Evolutionary conservation across 1,284 basidiomycete genomes (phyloP).

Genomic region (Hemileia vastatrix): DNA sequence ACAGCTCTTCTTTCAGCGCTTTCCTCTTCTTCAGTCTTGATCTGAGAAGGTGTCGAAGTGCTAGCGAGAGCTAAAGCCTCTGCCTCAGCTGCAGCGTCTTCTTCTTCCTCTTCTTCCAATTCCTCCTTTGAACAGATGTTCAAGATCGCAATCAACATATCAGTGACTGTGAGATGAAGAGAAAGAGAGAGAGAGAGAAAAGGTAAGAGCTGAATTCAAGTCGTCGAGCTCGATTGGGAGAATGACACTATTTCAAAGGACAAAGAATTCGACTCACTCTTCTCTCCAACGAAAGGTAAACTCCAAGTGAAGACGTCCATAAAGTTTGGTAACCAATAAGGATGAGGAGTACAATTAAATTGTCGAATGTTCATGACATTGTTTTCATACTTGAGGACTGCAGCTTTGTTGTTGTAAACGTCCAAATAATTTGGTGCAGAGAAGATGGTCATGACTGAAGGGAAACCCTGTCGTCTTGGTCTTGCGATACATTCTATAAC

Average conservation of each 20-base stretch:
- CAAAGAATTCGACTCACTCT: constrained; percentile 25
- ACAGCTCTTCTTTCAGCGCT: constrained; percentile 34
- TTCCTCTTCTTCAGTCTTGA: constrained; percentile 28
- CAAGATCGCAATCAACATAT: constrained; percentile 44
- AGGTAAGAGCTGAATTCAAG: neutral
- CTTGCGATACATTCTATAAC: constrained; percentile 44
- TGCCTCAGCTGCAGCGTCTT: constrained; percentile 28
- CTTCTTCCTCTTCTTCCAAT: constrained; percentile 44
- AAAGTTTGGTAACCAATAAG: constrained; percentile 44
- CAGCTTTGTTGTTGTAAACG: constrained; percentile 45
- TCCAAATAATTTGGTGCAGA: constrained; percentile 43
- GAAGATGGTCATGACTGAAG: constrained; percentile 45
- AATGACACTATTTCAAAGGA: neutral
- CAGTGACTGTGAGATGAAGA: too few relatives aligned
- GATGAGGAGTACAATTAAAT: constrained; percentile 44
- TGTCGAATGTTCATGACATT: constrained; percentile 45
- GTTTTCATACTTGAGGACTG: constrained; percentile 45
- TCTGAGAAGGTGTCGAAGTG: neutral
- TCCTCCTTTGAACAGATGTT: constrained; percentile 44
- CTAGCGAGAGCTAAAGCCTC: neutral
- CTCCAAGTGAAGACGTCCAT: constrained; percentile 45
- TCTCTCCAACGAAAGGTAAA: constrained; percentile 44
- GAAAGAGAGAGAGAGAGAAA: neutral
- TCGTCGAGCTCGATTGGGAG: neutral
- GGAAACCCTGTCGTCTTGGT: constrained; percentile 43